phyloP scores from a whole-genome alignment of 2,329 filamentous ascomycete species.

The Drechslerella coelobrocha region DNA sequence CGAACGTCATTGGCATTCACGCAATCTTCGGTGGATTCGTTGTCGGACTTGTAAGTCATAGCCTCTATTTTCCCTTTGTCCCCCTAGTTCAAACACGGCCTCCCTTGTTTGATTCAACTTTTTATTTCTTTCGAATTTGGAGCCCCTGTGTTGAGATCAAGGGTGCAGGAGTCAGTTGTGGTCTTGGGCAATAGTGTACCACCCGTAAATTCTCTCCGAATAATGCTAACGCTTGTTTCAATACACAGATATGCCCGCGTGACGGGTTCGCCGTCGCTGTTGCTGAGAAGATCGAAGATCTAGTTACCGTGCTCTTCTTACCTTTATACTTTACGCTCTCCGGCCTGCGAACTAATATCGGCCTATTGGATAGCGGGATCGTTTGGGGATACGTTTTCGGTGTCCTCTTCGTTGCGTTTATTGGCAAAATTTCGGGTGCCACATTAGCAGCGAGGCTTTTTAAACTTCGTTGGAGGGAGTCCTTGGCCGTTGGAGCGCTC shows the following conservation, averaged over 20 bases:
- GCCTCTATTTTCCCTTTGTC: neutral
- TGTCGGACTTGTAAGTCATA: slow-evolving; percentile 64
- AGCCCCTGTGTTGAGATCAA: neutral
- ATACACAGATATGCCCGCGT: slow-evolving; percentile 78
- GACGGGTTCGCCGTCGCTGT: slow-evolving; percentile 89
- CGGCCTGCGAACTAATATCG: slow-evolving; percentile 84
- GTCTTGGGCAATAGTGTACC: neutral
- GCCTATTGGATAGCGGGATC: slow-evolving; percentile 78
- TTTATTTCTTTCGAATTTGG: neutral
- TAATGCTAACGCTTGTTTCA: slow-evolving; percentile 3
- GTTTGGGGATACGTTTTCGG: slow-evolving; percentile 90
- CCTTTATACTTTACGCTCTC: slow-evolving; percentile 94
- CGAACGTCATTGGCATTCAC: slow-evolving; percentile 87
- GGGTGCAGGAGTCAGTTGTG: neutral
- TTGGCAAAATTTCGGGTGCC: slow-evolving; percentile 79
- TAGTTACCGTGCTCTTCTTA: slow-evolving; percentile 81
- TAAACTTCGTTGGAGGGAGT: slow-evolving; percentile 87
- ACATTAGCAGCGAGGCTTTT: slow-evolving; percentile 76
- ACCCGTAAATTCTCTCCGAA: neutral
- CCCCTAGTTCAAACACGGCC: no score
- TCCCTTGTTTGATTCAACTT: no score
- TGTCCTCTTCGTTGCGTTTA: slow-evolving; percentile 81
- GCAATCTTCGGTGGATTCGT: slow-evolving; percentile 93
- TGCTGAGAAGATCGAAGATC: slow-evolving; percentile 92
- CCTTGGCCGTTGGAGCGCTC: slow-evolving; percentile 81